These are phyloP conservation scores for Globisporangium canariense DNA, from an alignment of 352 stramenopile genomes.

Conservation along the genomic window DNA sequence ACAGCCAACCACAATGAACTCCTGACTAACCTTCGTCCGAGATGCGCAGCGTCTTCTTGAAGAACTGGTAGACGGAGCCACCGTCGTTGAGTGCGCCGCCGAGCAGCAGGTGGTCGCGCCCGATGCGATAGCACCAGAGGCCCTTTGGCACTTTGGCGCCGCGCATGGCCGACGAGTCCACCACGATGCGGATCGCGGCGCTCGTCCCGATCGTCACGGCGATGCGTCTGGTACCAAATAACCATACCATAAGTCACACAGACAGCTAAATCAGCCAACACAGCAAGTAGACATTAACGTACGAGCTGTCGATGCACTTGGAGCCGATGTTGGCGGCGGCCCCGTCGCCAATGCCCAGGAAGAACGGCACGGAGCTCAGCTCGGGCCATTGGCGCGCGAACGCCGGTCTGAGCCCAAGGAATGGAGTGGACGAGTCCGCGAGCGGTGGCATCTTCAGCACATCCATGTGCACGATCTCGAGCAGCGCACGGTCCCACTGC, in stretches of 20 bases:
- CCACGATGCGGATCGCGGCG: conserved; percentile 88
- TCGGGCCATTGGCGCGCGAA: conserved; percentile 79
- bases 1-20: background rate
- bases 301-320: conserved; percentile 85
- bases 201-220: conserved; percentile 94
- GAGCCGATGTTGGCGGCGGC: conserved; percentile 94
- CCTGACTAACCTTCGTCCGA: conserved; percentile 38
- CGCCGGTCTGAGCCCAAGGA: conserved; percentile 43
- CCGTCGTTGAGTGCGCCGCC: conserved; percentile 95
- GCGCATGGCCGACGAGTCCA: conserved; percentile 48
- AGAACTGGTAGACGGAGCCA: conserved; percentile 94
- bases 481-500: conserved; percentile 79
- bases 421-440: conserved; percentile 63
- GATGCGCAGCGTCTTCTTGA: conserved; percentile 67
- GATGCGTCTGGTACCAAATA: conserved; percentile 54
- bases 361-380: conserved; percentile 65
- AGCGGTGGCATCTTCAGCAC: conserved; percentile 64
- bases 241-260: background rate
- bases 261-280: background rate
- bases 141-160: conserved; percentile 78
- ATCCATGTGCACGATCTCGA: conserved; percentile 76
- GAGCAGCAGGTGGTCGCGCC: conserved; percentile 81
- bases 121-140: conserved; percentile 94
- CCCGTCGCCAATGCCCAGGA: conserved; percentile 90
- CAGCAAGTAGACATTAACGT: conserved; percentile 5